Evolutionary conservation across 2,329 filamentous ascomycete genomes (phyloP), one percentile per base, ranked within the genome.

Genomic region (Passalora sequoiae): DNA sequence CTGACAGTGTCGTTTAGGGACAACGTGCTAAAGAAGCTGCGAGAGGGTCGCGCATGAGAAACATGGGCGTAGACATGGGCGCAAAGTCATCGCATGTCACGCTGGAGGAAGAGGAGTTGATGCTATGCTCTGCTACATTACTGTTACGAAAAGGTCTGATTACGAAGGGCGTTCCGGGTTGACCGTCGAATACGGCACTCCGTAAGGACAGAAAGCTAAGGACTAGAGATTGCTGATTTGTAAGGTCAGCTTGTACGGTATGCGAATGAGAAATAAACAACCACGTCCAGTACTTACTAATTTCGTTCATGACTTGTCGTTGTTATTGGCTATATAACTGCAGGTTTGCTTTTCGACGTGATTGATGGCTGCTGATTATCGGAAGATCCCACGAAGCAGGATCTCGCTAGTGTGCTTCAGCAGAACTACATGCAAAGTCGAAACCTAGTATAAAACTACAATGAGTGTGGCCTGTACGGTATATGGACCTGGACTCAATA

Each of bases 21-120:
- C 28, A 44, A 44, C 15, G 42, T 44, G 15, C 15, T 44, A 16
- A 44, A 32, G 27, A 44, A 44, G 28, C 16, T 44, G 29, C 42
- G 30, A 4, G 30, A 44, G 6, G 42, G 36, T 13, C 27, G 32
- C 10, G 32, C 40, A 6, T 43, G 40, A 42, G 21, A 36, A 21
- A 24, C 8, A 24, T 12, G 20, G 6, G 33, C 33, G 9, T 4
- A 17, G 20, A 20, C 33, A 36, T 36, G 33, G 33, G 33, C 33
- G 33, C 33, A 36, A 36, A 36, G 33, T 24, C 33, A 36, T 36
- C 33, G 33, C 33, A 36, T 36, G 33, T 20, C n/a, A 20, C 16
- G 9, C 16, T 4, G 24, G 33, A 20, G 24, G 33, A n/a, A 15
- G 13, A 19, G 30, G 13, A 15, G 13, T 15, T 33, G 30, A 4